Base-by-base conservation (phyloP, 1,284 basidiomycete genomes). In the Apiotrichum sp. region DNA sequence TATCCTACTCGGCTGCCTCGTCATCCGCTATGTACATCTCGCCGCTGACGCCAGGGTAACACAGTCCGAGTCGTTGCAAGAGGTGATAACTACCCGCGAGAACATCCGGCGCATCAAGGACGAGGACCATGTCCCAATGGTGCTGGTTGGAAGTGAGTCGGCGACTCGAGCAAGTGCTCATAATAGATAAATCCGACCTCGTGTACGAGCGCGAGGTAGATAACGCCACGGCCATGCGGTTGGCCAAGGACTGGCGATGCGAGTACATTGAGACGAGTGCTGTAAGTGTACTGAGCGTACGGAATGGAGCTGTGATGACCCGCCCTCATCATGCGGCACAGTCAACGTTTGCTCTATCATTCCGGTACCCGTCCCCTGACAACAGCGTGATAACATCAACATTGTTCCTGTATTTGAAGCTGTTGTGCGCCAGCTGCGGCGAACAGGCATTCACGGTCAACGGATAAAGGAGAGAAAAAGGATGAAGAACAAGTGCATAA, bases 121-220 rank as follows among this genome's bases (percentile, higher is more conserved):
- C 2, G 46, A 38, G 5, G 53, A 46, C 2, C 43, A 47, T 6
- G 59, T 73, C 10, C 65, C 70, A 1, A 53, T 70, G 34, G 69
- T 71, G 2, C 60, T 74, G 16, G 70, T 74, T 6, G 72, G 72
- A 5, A 72, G 69, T 73, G 60, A 61, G 69, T 63, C 3, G 2
- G n/a, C 8, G 11, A 41, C 8, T 6, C 14, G 40, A 22, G 22
- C 40, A 6, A 13, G 8, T 38, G 13, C 36, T 38, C 8, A 38
- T 38, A 38, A 8, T 34, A 73, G 71, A 70, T 60, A 72, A 73
- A 51, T 56, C 55, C 14, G 72, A 73, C 51, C 58, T 73, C 34
- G 56, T 47, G 5, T 56, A 64, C 34, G 67, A 72, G 41, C 54
- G 72, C 22, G 61, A 69, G 52, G 59, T 72, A 3, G 55, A 59